phyloP scores from a whole-genome alignment of 352 stramenopile genomes.

The Phytophthora litchii region DNA sequence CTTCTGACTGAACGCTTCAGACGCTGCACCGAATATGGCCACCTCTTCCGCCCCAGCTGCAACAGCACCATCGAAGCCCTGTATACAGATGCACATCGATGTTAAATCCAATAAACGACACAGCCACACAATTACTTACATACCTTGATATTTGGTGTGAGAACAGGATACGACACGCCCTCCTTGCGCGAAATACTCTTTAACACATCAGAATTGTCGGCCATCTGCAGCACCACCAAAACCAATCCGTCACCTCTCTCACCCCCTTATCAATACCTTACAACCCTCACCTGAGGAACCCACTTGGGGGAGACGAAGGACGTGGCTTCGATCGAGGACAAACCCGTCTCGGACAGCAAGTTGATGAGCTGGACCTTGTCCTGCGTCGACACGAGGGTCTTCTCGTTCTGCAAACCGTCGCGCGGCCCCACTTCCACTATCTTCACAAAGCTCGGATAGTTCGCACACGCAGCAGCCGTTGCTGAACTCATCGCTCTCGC shows the following conservation, averaged over 20 bases:
- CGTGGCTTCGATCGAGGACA: constrained; percentile 92
- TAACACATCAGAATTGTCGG: constrained; percentile 91
- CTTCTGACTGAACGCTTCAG: constrained; percentile 94
- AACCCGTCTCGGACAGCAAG: constrained; percentile 88
- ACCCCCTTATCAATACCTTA: background rate
- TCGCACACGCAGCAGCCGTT: background rate
- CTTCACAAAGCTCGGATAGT: constrained; percentile 82
- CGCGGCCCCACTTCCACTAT: constrained; percentile 95
- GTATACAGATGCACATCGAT: background rate
- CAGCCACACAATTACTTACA: background rate
- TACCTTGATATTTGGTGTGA: constrained; percentile 94
- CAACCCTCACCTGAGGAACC: constrained; percentile 87
- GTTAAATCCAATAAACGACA: background rate
- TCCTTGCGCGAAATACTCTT: constrained; percentile 75
- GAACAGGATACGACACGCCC: constrained; percentile 88
- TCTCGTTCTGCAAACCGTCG: constrained; percentile 97
- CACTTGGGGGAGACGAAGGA: constrained; percentile 97
- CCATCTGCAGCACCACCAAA: constrained; percentile 83
- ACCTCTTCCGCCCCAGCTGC: constrained; percentile 91
- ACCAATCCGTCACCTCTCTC: constrained; percentile 2
- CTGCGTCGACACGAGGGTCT: constrained; percentile 80
- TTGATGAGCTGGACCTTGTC: constrained; percentile 94
- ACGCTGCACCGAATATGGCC: constrained; percentile 95
- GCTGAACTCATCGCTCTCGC: constrained; percentile 19
- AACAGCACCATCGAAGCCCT: constrained; percentile 90